A percentile compares a stretch with the other conserved stretches of the same genome.
These are phyloP conservation scores for Coix lacrymajobi DNA, from an alignment of 176 grass and related monocot genomes.

Conservation along the genomic window DNA sequence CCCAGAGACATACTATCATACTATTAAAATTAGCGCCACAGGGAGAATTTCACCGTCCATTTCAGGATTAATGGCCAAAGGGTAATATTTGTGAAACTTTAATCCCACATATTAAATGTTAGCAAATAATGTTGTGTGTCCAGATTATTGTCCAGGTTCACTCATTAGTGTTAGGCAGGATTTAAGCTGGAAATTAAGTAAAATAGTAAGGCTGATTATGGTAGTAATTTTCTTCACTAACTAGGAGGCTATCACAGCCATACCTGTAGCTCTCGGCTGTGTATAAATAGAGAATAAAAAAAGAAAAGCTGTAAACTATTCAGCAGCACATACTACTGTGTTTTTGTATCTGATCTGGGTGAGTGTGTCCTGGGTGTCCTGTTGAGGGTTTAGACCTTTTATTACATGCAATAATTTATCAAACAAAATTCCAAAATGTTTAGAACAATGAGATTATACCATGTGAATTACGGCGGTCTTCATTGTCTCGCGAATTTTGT, in stretches of 20 bases:
- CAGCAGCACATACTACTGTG: background rate
- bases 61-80: background rate
- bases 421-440: background rate
- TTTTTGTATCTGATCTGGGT: background rate
- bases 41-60: background rate
- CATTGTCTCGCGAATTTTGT: constrained; percentile 44
- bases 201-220: background rate
- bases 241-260: background rate
- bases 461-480: constrained; percentile 49
- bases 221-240: background rate
- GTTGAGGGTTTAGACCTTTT: background rate
- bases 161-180: background rate
- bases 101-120: background rate
- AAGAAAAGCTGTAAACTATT: background rate
- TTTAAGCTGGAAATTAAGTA: background rate
- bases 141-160: background rate
- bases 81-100: background rate
- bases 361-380: background rate
- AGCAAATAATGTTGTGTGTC: background rate
- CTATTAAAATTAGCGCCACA: background rate
- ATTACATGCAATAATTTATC: constrained; percentile 3
- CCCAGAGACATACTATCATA: background rate
- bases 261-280: background rate
- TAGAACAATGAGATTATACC: constrained; percentile 35
- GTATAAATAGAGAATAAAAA: background rate